Evolutionary conservation across 192 early-diverging fungal species (phyloP).

Genomic region (Backusella sp.): DNA sequence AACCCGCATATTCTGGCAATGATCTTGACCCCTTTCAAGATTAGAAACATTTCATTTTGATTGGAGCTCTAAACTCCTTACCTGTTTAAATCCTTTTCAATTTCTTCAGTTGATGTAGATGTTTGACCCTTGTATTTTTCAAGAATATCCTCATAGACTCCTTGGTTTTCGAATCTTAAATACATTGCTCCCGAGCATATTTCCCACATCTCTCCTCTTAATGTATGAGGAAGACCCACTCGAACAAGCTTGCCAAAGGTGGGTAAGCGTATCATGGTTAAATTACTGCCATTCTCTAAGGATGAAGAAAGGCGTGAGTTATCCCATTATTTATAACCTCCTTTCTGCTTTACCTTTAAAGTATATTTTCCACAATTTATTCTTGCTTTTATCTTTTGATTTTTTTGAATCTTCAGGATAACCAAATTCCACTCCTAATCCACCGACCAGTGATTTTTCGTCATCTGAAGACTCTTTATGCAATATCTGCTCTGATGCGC

Average conservation of each 20-base stretch:
- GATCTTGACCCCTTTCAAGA: slow-evolving; percentile 57
- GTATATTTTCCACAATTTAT: slow-evolving; percentile 74
- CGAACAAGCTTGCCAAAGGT: slow-evolving; percentile 82
- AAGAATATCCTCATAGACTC: slow-evolving; percentile 68
- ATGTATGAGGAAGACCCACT: slow-evolving; percentile 75
- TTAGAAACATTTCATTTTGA: neutral
- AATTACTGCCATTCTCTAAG: slow-evolving; percentile 71
- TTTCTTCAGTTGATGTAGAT: slow-evolving; percentile 82
- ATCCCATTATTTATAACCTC: neutral
- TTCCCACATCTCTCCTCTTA: slow-evolving; percentile 92
- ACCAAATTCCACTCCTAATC: slow-evolving; percentile 72
- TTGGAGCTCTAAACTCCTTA: neutral
- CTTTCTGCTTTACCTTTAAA: slow-evolving; percentile 50
- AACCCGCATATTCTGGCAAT: slow-evolving; percentile 91
- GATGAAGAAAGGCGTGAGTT: neutral
- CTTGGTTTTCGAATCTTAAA: slow-evolving; percentile 72
- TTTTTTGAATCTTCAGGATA: slow-evolving; percentile 71
- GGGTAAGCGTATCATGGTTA: slow-evolving; percentile 71
- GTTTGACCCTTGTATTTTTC: slow-evolving; percentile 54
- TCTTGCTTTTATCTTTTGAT: slow-evolving; percentile 70
- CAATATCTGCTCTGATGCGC: slow-evolving; percentile 78
- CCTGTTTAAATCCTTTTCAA: slow-evolving; percentile 86
- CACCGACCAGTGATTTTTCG: slow-evolving; percentile 34
- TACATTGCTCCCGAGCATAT: slow-evolving; percentile 78
- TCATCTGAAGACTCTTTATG: slow-evolving; percentile 41